phyloP scores from a whole-genome alignment of 2,329 filamentous ascomycete genomes.

The Bipolaris sorokiniana region DNA sequence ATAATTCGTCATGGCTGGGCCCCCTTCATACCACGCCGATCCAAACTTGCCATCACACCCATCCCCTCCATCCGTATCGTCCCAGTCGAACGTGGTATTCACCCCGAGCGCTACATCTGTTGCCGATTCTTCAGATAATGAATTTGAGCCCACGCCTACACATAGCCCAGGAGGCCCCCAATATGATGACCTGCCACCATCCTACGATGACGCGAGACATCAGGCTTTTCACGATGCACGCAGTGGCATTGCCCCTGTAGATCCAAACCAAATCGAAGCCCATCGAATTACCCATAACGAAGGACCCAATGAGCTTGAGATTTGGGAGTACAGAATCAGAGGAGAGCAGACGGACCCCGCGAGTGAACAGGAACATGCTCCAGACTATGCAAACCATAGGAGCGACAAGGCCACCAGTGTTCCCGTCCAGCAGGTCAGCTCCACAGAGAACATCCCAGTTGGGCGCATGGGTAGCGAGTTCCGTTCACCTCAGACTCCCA shows the following conservation, averaged over 20 bases:
- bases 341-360: constrained; percentile 25
- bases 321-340: constrained; percentile 35
- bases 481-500: not conserved
- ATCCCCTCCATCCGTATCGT: constrained; percentile 24
- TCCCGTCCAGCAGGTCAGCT: constrained; percentile 34
- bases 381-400: constrained; percentile 28
- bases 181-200: constrained; percentile 47
- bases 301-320: constrained; percentile 28
- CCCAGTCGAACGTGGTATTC: constrained; percentile 25
- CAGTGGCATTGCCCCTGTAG: constrained; percentile 32
- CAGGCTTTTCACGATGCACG: constrained; percentile 38
- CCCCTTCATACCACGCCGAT: constrained; percentile 17
- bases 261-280: constrained; percentile 38
- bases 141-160: constrained; percentile 39
- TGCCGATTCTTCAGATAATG: constrained; percentile 42
- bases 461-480: constrained; percentile 17
- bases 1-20: constrained; percentile 31
- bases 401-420: constrained; percentile 26
- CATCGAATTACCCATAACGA: constrained; percentile 33
- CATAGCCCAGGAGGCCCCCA: constrained; percentile 41
- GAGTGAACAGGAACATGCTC: constrained; percentile 28
- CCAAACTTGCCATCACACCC: constrained; percentile 15
- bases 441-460: constrained; percentile 31
- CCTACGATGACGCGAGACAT: constrained; percentile 46
- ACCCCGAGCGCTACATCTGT: constrained; percentile 40